Evolutionary conservation across 1,139 yeast species (phyloP).

Genomic region (Blastobotrys malaysiensis): DNA sequence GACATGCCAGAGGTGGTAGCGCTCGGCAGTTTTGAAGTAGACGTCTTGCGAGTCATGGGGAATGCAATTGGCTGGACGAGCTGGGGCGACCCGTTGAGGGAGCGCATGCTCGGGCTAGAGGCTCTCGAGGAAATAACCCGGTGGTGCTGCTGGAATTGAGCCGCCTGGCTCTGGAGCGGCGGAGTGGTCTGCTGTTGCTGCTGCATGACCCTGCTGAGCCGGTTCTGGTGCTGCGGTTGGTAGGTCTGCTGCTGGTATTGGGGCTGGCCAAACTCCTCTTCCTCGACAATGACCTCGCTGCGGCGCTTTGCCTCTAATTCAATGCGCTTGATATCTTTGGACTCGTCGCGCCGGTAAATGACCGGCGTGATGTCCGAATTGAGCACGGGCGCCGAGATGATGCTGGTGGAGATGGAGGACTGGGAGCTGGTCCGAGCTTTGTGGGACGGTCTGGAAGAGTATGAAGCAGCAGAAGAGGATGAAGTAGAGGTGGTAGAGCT

Average conservation of each 20-base stretch:
- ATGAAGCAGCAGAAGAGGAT: not conserved
- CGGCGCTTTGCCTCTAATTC: not conserved
- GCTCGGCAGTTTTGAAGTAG: not conserved
- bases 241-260: not conserved
- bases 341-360: not conserved
- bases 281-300: not conserved
- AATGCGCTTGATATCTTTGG: not conserved
- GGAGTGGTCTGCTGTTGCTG: too few relatives aligned
- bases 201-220: not conserved
- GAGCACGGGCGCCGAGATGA: conserved; percentile 6
- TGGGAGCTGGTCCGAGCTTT: not conserved
- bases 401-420: not conserved
- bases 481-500: not conserved
- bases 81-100: not conserved
- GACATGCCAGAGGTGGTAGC: too few relatives aligned
- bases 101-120: not conserved
- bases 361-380: conserved; percentile 2
- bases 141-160: not conserved
- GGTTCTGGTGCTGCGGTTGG: not conserved
- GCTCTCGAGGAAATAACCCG: not conserved
- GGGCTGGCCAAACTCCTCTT: not conserved
- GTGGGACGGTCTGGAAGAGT: too few relatives aligned
- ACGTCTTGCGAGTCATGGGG: not conserved
- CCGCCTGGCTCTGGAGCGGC: too few relatives aligned
- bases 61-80: not conserved